These are phyloP conservation scores for Diaporthe batatas DNA, from an alignment of 2,329 filamentous ascomycete genomes.

Conservation along the genomic window DNA sequence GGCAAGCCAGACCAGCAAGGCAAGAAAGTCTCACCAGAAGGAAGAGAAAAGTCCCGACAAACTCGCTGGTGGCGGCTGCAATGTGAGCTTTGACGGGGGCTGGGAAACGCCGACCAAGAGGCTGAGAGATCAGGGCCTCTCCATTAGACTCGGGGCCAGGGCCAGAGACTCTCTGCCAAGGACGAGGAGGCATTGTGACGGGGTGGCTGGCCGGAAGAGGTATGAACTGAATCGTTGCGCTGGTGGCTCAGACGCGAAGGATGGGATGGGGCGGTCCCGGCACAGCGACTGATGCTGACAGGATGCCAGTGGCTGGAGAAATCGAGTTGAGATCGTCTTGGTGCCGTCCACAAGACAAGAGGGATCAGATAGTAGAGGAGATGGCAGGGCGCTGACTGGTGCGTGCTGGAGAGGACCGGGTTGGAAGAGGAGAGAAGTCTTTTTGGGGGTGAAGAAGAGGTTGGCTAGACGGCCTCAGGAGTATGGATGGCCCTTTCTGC, in stretches of 20 bases:
- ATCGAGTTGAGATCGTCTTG: neutral
- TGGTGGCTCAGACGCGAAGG: neutral
- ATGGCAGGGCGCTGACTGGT: neutral
- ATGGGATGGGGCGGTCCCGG: neutral
- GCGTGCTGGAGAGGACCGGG: neutral
- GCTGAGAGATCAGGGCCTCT: slow-evolving; percentile 33
- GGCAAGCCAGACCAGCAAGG: no score
- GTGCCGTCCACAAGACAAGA: neutral
- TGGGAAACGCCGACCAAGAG: slow-evolving; percentile 24
- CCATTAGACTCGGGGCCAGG: slow-evolving; percentile 32
- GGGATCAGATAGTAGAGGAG: neutral
- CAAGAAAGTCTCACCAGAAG: slow-evolving; percentile 53
- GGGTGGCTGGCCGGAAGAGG: neutral
- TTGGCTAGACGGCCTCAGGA: neutral
- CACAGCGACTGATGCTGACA: neutral
- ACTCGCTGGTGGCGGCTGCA: slow-evolving; percentile 62
- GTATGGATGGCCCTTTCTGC: slow-evolving; percentile 1
- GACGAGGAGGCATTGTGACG: slow-evolving; percentile 40
- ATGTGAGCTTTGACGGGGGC: slow-evolving; percentile 50
- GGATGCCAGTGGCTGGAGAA: neutral
- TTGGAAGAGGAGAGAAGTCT: neutral
- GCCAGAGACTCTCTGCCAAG: slow-evolving; percentile 31
- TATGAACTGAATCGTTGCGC: neutral
- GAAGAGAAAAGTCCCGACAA: slow-evolving; percentile 67
- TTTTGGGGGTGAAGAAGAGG: neutral